phyloP scores from a whole-genome alignment of 148 eudicot species.

The Cornus florida region DNA sequence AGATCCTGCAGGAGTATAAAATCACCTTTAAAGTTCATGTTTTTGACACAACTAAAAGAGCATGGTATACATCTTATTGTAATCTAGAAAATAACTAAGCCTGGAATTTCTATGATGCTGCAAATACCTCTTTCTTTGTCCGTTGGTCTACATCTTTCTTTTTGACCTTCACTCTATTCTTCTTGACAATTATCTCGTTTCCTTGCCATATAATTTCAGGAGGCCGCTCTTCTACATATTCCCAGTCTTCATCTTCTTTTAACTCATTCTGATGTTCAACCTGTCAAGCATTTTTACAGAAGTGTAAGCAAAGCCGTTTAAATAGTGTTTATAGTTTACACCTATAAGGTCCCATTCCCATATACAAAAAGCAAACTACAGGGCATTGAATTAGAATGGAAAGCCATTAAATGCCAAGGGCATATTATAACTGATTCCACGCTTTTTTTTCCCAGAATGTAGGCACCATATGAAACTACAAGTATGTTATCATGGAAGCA shows the following conservation, averaged over 20 bases:
- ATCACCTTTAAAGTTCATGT: not conserved
- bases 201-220: constrained; percentile 98
- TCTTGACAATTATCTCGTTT: constrained; percentile 91
- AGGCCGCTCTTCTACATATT: constrained; percentile 91
- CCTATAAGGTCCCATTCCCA: not conserved
- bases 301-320: constrained; percentile 1
- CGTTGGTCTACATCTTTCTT: constrained; percentile 48
- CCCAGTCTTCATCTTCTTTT: constrained; percentile 70
- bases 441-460: not conserved
- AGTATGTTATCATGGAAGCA: too few species aligned
- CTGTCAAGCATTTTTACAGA: constrained; percentile 31
- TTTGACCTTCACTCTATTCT: constrained; percentile 80
- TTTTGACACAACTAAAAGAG: constrained; percentile 3
- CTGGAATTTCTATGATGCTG: not conserved
- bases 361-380: not conserved
- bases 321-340: not conserved
- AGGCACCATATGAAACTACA: not conserved
- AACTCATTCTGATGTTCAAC: constrained; percentile 44
- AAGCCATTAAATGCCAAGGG: not conserved
- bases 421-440: not conserved
- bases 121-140: constrained; percentile 48
- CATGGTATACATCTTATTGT: not conserved
- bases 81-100: not conserved
- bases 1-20: constrained; percentile 48
- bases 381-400: not conserved